These are phyloP conservation scores for Tulasnella sp. DNA, from an alignment of 768 basidiomycete species.

Conservation along the genomic window DNA sequence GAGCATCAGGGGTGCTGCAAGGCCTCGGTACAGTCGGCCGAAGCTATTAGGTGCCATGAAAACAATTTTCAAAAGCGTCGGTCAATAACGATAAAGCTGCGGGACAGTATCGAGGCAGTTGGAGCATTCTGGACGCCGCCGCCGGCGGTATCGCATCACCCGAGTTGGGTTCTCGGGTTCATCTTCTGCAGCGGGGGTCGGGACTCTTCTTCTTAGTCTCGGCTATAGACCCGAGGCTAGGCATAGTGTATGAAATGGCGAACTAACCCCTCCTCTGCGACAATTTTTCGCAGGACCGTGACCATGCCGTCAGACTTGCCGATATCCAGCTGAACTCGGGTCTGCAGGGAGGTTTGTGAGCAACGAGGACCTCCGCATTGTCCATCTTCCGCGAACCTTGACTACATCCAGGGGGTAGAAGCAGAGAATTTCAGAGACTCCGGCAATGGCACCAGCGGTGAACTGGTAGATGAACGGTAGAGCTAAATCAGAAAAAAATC, in stretches of 20 bases:
- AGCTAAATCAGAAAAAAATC: slow-evolving; percentile 37
- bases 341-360: slow-evolving; percentile 38
- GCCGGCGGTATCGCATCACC: neutral
- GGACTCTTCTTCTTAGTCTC: neutral
- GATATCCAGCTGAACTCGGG: slow-evolving; percentile 93
- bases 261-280: slow-evolving; percentile 81
- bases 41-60: slow-evolving; percentile 37
- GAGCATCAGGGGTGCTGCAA: slow-evolving; percentile 89
- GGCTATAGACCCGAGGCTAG: neutral
- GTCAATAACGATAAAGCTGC: neutral
- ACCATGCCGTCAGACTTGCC: slow-evolving; percentile 75
- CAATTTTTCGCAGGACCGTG: slow-evolving; percentile 72
- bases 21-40: slow-evolving; percentile 85
- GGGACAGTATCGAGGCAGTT: neutral
- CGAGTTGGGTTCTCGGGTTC: neutral
- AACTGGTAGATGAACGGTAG: slow-evolving; percentile 86
- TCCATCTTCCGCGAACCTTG: slow-evolving; percentile 41
- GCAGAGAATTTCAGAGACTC: slow-evolving; percentile 52
- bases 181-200: neutral
- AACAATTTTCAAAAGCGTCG: neutral
- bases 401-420: slow-evolving; percentile 78
- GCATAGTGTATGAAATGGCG: slow-evolving; percentile 24
- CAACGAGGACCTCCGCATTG: slow-evolving; percentile 50
- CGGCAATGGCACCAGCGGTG: slow-evolving; percentile 91
- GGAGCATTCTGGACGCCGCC: neutral